A percentile compares a stretch with the other conserved stretches of the same genome.
Conservation (phyloP, 2,329 filamentous ascomycete genomes). For the Colletotrichum spinosum region DNA sequence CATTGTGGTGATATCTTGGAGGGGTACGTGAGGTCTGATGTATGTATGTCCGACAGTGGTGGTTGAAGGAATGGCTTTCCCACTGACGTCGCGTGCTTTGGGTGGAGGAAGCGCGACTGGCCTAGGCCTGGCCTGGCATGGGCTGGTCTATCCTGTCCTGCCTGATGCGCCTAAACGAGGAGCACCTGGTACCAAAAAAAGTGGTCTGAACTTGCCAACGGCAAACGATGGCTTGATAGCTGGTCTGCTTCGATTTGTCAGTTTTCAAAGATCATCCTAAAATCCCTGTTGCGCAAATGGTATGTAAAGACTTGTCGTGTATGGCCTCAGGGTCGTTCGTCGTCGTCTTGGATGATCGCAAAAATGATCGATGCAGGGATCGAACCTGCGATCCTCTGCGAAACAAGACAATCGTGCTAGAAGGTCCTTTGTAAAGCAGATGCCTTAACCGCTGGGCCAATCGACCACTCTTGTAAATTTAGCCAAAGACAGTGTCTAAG, state of each 20-base stretch:
- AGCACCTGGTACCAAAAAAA: conserved; percentile 14
- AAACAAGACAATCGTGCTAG: too few relatives aligned
- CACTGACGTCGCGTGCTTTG: conserved; percentile 34
- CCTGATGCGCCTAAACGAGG: conserved; percentile 20
- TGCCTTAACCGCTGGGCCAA: conserved; percentile 55
- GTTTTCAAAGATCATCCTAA: too few relatives aligned
- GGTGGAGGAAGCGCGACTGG: conserved; percentile 24
- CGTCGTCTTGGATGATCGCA: not conserved
- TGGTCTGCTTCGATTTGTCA: too few relatives aligned
- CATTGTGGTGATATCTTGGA: conserved; percentile 52
- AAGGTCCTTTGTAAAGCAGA: conserved; percentile 49
- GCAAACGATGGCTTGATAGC: too few relatives aligned
- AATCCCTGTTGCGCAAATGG: too few relatives aligned
- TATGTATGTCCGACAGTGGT: not conserved
- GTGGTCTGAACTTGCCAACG: too few relatives aligned
- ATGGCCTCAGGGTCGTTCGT: too few relatives aligned
- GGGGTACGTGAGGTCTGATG: not conserved
- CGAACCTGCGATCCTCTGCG: conserved; percentile 58
- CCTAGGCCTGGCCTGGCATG: not conserved
- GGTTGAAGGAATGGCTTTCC: conserved; percentile 9
- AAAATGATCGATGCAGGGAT: conserved; percentile 55
- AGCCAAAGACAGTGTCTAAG: not conserved
- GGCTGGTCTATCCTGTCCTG: not conserved
- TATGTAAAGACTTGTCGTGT: too few relatives aligned
- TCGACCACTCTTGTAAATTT: conserved; percentile 40